phyloP scores from a whole-genome alignment of 352 stramenopile species.

The Vaucheria bursata region DNA sequence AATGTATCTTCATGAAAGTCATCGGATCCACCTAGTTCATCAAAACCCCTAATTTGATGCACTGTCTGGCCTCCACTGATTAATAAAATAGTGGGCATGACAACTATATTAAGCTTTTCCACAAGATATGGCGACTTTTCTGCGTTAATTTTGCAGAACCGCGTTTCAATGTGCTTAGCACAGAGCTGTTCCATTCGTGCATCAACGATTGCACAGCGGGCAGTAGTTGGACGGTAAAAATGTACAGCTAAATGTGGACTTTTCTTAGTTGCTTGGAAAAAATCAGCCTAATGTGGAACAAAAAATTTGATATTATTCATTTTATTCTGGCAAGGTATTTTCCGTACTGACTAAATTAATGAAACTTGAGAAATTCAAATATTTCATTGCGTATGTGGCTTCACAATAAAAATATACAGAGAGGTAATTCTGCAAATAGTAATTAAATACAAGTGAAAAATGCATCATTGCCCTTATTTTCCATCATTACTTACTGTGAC shows the following conservation, averaged over 20 bases:
- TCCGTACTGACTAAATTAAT: too few relatives aligned
- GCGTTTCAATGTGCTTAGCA: slow-evolving; percentile 73
- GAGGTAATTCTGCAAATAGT: too few relatives aligned
- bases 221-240: slow-evolving; percentile 82
- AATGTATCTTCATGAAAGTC: slow-evolving; percentile 82
- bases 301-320: too few relatives aligned
- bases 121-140: slow-evolving; percentile 86
- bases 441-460: too few relatives aligned
- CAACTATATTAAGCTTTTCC: slow-evolving; percentile 81
- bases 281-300: slow-evolving; percentile 7
- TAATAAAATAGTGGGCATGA: slow-evolving; percentile 85
- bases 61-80: slow-evolving; percentile 57
- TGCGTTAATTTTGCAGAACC: slow-evolving; percentile 83
- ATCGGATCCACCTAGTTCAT: slow-evolving; percentile 81
- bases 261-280: background rate
- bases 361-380: too few relatives aligned
- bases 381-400: too few relatives aligned
- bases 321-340: too few relatives aligned
- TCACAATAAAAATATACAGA: too few relatives aligned
- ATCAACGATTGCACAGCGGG: slow-evolving; percentile 80
- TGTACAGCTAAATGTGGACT: slow-evolving; percentile 67
- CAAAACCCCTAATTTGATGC: slow-evolving; percentile 76
- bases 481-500: too few relatives aligned
- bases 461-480: too few relatives aligned
- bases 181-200: slow-evolving; percentile 71